Base-by-base conservation (phyloP, 179 eudicot genomes). In the Dionaea muscipula region DNA sequence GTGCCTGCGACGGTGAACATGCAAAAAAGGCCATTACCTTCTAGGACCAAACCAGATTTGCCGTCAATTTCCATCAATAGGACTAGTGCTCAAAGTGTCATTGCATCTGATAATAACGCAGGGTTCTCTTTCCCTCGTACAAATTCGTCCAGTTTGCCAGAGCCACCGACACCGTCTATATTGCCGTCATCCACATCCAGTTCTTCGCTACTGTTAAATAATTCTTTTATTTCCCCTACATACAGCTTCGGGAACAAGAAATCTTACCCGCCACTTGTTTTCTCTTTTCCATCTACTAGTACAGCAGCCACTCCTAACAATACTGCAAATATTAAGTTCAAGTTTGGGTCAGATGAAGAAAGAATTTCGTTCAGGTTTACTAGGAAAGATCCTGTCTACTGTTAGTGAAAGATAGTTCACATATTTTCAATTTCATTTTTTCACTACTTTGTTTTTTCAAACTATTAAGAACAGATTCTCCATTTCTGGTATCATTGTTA, bases 111-210 rank as follows among this genome's bases (percentile, higher is more conserved):
- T 31, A 71, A 56, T 23, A 72, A 37, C 53, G 46, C 68, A 17
- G 84, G 85, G 20, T 87, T 87, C 68, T 73, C 82, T 24, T 87
- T 87, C 57, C 89, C 85, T 2, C 66, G 75, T 39, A 64, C 81
- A 19, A 62, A 78, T 51, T 58, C 81, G 61, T 70, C 82, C 16
- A 64, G 74, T 56, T 57, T 67, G 33, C 63, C 76, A 17, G 98
- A 91, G 68, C 96, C 85, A 31, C 96, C 94, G 20, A 91, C 98
- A 14, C 98, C 96, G 47, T 78, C 96, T 27, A 63, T 91, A 44
- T 56, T 78, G 74, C 96, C 94, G 21, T 76, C 81, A 57, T 73
- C 59, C 51, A 62, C 66, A 19, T 28, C 81, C 27, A 66, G 62
- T 39, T 25, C 68, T 52, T 62, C 63, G 26, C 54, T 72, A 43